These are phyloP conservation scores for Salix brachista DNA, from an alignment of 345 rosid genomes.

Conservation along the genomic window DNA sequence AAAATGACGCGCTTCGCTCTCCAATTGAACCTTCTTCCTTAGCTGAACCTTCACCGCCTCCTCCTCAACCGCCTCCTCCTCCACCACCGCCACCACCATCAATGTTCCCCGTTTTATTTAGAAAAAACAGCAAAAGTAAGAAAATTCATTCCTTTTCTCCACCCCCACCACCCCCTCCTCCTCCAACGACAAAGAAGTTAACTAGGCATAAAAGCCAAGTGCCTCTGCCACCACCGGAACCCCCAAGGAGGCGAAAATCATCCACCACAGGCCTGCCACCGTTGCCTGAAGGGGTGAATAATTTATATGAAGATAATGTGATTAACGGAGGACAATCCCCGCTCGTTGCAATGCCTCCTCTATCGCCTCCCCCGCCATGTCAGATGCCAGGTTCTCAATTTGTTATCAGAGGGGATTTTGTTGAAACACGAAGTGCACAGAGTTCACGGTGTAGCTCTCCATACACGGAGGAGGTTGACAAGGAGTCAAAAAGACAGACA, in stretches of 20 bases:
- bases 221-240: constrained; percentile 14
- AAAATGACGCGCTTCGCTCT: constrained; percentile 12
- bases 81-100: constrained; percentile 61
- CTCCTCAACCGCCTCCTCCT: constrained; percentile 71
- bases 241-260: constrained; percentile 13
- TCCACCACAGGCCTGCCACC: constrained; percentile 52
- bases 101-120: constrained; percentile 56
- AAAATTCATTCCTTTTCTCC: constrained; percentile 49
- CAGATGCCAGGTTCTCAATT: constrained; percentile 40
- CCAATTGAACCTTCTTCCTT: constrained; percentile 22
- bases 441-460: constrained; percentile 71
- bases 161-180: constrained; percentile 18
- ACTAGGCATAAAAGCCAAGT: constrained; percentile 12
- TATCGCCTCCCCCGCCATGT: constrained; percentile 67
- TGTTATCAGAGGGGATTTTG: constrained; percentile 50
- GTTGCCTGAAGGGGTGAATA: constrained; percentile 39
- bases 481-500: constrained; percentile 8
- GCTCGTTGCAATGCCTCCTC: constrained; percentile 43
- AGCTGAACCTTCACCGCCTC: constrained; percentile 42
- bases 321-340: constrained; percentile 45
- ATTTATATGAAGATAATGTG: constrained; percentile 28
- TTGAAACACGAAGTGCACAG: constrained; percentile 44
- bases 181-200: constrained; percentile 12
- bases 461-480: constrained; percentile 38
- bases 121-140: constrained; percentile 56